A percentile compares a stretch with the other conserved stretches of the same genome.
phyloP scores from a whole-genome alignment of 441 rosid genomes.

The Croton laevigatus region DNA sequence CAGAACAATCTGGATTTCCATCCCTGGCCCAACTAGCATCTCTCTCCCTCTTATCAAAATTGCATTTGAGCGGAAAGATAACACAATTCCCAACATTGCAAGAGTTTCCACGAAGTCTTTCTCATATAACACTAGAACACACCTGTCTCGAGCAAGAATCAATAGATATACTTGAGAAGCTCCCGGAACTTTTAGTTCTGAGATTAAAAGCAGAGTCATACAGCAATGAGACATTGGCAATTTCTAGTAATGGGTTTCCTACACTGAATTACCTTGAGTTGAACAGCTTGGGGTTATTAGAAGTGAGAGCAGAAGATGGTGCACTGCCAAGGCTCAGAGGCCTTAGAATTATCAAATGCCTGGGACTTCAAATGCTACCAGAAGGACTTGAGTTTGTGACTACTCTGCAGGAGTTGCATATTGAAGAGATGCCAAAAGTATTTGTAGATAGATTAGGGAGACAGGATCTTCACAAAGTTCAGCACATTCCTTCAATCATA shows the following conservation, averaged over 20 bases:
- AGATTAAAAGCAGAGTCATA: constrained; percentile 22
- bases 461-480: constrained; percentile 20
- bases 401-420: constrained; percentile 24
- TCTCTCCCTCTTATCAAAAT: constrained; percentile 19
- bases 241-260: constrained; percentile 24
- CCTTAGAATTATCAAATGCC: constrained; percentile 21
- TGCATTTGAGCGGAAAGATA: constrained; percentile 22
- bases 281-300: constrained; percentile 17
- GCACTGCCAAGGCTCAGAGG: constrained; percentile 24
- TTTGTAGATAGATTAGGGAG: constrained; percentile 27
- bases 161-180: constrained; percentile 7
- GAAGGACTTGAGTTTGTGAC: constrained; percentile 10
- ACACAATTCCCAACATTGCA: constrained; percentile 8
- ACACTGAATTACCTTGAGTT: constrained; percentile 24
- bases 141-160: constrained; percentile 22
- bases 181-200: constrained; percentile 20
- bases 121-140: constrained; percentile 24
- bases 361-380: constrained; percentile 22
- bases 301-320: constrained; percentile 17
- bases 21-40: constrained; percentile 14
- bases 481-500: constrained; percentile 20
- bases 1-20: constrained; percentile 22
- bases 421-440: constrained; percentile 25
- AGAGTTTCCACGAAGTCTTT: constrained; percentile 28
- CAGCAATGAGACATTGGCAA: constrained; percentile 6